Evolutionary conservation across 23 red algal species (phyloP).

Genomic region (Gracilaria caudata): DNA sequence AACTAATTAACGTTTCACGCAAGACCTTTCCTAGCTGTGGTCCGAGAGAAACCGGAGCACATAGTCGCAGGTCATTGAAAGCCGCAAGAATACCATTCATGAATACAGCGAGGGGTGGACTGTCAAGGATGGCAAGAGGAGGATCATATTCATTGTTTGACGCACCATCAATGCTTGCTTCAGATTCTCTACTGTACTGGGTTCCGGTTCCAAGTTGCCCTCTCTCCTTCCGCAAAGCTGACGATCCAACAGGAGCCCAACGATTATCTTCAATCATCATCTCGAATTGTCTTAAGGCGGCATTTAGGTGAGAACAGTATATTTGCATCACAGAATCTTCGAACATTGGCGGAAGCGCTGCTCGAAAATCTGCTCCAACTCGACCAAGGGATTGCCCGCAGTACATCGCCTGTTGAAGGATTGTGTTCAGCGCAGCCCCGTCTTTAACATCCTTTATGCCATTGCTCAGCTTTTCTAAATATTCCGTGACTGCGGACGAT

Average conservation of each 20-base stretch:
- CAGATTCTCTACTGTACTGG: not conserved
- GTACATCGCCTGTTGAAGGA: constrained; percentile 85
- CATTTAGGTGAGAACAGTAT: constrained; percentile 74
- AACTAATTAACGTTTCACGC: constrained; percentile 33
- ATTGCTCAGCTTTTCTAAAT: constrained; percentile 58
- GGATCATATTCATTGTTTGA: constrained; percentile 48
- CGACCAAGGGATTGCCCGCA: constrained; percentile 91
- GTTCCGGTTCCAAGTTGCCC: constrained; percentile 2
- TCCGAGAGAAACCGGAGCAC: constrained; percentile 60
- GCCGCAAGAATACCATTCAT: constrained; percentile 87
- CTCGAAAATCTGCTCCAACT: constrained; percentile 90
- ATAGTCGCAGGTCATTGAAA: constrained; percentile 82
- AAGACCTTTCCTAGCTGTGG: constrained; percentile 32
- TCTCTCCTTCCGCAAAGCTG: constrained; percentile 65
- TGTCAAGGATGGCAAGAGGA: constrained; percentile 70
- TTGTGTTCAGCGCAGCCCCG: constrained; percentile 71
- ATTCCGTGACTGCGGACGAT: constrained; percentile 51
- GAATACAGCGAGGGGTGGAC: constrained; percentile 83
- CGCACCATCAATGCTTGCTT: constrained; percentile 3
- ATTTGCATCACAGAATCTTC: constrained; percentile 79
- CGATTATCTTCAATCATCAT: constrained; percentile 79
- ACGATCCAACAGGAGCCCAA: constrained; percentile 78
- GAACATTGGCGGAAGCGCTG: constrained; percentile 76
- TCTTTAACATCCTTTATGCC: constrained; percentile 80
- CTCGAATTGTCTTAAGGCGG: constrained; percentile 78